phyloP scores from a whole-genome alignment of 805 yeast species.

The Candida maris region DNA sequence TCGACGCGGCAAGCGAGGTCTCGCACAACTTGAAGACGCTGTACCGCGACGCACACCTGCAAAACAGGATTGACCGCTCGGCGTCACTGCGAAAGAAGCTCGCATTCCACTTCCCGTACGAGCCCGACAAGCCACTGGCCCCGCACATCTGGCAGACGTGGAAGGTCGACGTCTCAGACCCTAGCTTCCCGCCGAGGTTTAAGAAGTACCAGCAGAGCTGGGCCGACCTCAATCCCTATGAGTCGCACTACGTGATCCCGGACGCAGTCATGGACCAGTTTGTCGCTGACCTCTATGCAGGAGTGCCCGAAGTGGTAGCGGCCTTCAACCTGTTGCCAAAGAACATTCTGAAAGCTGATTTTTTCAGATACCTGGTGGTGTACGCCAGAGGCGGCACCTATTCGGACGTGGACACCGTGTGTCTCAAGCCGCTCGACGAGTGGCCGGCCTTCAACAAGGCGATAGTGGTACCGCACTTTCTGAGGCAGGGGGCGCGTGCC shows the following conservation, averaged over 20 bases:
- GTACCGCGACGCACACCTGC: conserved; percentile 8
- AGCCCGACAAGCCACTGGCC: conserved; percentile 59
- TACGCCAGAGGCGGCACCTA: conserved; percentile 92
- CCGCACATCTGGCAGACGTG: conserved; percentile 92
- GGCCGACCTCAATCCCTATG: conserved; percentile 58
- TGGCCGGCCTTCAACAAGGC: conserved; percentile 63
- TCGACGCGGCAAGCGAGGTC: conserved; percentile 10
- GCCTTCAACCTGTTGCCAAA: conserved; percentile 80
- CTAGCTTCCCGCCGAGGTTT: conserved; percentile 52
- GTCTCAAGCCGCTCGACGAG: conserved; percentile 62
- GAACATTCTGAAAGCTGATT: conserved; percentile 84
- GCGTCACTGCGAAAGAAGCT: conserved; percentile 51
- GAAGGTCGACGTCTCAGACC: conserved; percentile 64
- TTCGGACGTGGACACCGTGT: conserved; percentile 83
- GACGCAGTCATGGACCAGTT: conserved; percentile 59
- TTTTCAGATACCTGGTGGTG: conserved; percentile 81
- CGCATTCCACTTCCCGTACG: conserved; percentile 72
- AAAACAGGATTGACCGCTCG: conserved; percentile 14
- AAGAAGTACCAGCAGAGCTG: conserved; percentile 55
- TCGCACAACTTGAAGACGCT: conserved; percentile 15
- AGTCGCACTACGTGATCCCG: conserved; percentile 66
- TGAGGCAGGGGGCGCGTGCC: conserved; percentile 4
- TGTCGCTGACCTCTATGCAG: conserved; percentile 52
- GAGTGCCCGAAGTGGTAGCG: conserved; percentile 70
- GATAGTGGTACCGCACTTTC: conserved; percentile 9